Base-by-base conservation (phyloP, 768 basidiomycete species). In the Porphyrellus cyaneotinctus region DNA sequence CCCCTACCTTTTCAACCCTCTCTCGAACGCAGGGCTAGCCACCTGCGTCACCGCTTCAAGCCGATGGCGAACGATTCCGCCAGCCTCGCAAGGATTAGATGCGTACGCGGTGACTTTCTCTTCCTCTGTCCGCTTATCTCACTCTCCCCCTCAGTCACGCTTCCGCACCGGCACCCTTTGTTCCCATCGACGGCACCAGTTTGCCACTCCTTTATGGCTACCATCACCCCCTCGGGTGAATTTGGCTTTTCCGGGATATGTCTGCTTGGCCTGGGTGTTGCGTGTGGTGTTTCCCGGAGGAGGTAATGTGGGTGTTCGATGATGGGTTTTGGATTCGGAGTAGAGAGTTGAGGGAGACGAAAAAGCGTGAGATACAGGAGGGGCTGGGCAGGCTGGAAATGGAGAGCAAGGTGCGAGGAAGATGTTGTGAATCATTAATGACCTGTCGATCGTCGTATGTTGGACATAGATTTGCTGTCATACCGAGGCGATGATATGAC, bases 171-270 rank as follows among this genome's bases (percentile, higher is more conserved):
- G 9, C 26, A 9, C 26, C 26, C 26, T 28, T n/a, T n/a, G n/a
- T n/a, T n/a, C n/a, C n/a, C n/a, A n/a, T n/a, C n/a, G n/a, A 9
- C 23, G 84, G 85, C 88, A 15, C 80, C 87, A 15, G 91, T 90
- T 9, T 92, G 89, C 69, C 81, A 5, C 26, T 28, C 26, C 90
- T 43, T 92, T 43, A 89, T 91, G 83, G 74, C 78, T 18, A 70
- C 26, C 30, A 87, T 87, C 59, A 88, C 87, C 2, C 85, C 88
- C 0, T 72, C 85, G 0, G 87, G 87, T 2, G 85, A 87, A 6
- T 89, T 89, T 58, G 85, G 83, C 6, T 82, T 90, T 64, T 91
- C n/a, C n/a, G n/a, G n/a, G n/a, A n/a, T n/a, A 89, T 90, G 87
- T 68, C 68, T 84, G 6, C 85, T 11, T 85, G 85, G 5, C 84